These are phyloP conservation scores for Cryptococcus sp. DNA, from an alignment of 1,284 basidiomycete species.

Conservation along the genomic window DNA sequence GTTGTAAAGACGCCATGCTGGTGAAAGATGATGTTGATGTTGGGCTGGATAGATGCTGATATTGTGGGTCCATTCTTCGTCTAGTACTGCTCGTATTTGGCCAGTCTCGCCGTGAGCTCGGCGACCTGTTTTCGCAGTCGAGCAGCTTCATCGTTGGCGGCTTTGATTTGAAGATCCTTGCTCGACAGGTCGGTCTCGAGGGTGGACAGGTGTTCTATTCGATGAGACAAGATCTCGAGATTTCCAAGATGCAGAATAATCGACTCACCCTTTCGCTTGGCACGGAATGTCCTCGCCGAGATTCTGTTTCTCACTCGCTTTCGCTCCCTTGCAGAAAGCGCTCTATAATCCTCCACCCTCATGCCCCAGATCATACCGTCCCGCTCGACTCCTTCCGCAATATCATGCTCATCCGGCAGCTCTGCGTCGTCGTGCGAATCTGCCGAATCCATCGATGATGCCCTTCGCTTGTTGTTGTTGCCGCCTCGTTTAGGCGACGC, in stretches of 20 bases:
- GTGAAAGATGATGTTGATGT: no score
- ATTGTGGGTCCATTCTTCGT: no score
- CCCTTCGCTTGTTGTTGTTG: constrained; percentile 17
- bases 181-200: constrained; percentile 36
- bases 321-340: constrained; percentile 41
- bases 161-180: constrained; percentile 41
- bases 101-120: constrained; percentile 12
- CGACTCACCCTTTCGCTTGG: constrained; percentile 42
- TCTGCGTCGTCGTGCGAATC: constrained; percentile 26
- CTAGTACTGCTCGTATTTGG: constrained; percentile 5
- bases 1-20: no score
- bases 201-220: constrained; percentile 38
- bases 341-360: constrained; percentile 44
- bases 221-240: background rate
- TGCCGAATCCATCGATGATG: constrained; percentile 28
- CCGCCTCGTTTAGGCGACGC: constrained; percentile 3
- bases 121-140: constrained; percentile 36
- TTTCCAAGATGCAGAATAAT: background rate
- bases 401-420: constrained; percentile 26
- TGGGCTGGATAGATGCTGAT: no score
- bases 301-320: constrained; percentile 47
- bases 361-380: constrained; percentile 49
- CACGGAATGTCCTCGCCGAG: constrained; percentile 45
- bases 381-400: constrained; percentile 44
- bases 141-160: constrained; percentile 36